Evolutionary conservation across 148 eudicot genomes (phyloP).

Genomic region (Drosera capensis): DNA sequence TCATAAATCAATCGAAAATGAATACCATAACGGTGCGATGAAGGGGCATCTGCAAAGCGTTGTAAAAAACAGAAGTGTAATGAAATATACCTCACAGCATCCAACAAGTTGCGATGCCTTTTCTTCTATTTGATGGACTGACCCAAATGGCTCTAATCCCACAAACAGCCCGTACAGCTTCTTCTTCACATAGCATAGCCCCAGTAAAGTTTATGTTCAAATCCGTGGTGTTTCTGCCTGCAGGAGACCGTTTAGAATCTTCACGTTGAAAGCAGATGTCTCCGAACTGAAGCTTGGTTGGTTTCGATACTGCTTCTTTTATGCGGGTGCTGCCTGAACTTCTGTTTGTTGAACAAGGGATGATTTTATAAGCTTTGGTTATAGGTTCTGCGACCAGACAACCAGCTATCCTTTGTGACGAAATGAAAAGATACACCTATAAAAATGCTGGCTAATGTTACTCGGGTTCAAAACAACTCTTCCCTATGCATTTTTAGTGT

Average conservation of each 20-base stretch:
- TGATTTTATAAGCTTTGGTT: conserved; percentile 39
- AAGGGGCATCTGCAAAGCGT: too few species aligned
- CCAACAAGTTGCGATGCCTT: conserved; percentile 59
- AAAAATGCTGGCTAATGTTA: too few species aligned
- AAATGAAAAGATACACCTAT: conserved; percentile 65
- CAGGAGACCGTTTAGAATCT: conserved; percentile 18
- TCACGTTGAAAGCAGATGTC: conserved; percentile 58
- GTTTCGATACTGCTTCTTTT: conserved; percentile 24
- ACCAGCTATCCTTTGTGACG: conserved; percentile 50
- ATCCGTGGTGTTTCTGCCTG: conserved; percentile 9
- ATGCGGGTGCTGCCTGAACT: conserved; percentile 1
- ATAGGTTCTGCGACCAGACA: conserved; percentile 64
- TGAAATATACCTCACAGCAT: conserved; percentile 90
- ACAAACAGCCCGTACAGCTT: conserved; percentile 49
- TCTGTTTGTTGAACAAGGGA: conserved; percentile 20
- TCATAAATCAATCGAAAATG: too few species aligned
- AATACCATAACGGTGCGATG: too few species aligned
- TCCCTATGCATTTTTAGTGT: background rate
- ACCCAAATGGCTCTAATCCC: conserved; percentile 97
- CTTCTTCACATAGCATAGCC: conserved; percentile 48
- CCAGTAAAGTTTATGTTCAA: conserved; percentile 22
- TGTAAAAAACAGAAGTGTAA: too few species aligned
- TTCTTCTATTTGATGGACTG: conserved; percentile 73
- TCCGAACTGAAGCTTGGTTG: conserved; percentile 58
- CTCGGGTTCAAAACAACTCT: background rate